These are phyloP conservation scores for Sporothrix variecibatus DNA, from an alignment of 2,329 filamentous ascomycete species.

Conservation along the genomic window DNA sequence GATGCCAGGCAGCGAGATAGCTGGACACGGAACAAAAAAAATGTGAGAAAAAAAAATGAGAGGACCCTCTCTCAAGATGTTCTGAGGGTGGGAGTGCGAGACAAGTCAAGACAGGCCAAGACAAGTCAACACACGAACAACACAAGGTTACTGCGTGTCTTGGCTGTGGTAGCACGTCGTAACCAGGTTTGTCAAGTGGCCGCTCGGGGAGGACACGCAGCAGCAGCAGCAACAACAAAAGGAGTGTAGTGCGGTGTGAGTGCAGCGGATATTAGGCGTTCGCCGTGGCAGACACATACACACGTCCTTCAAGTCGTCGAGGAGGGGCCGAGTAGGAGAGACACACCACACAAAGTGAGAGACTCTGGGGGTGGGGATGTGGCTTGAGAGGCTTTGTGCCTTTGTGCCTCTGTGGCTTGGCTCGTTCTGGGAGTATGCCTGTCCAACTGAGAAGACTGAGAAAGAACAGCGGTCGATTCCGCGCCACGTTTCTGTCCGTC, in stretches of 20 bases:
- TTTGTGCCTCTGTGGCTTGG: neutral
- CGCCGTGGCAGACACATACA: neutral
- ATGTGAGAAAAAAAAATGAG: neutral
- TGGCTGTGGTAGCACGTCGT: conserved; percentile 18
- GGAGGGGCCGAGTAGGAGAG: neutral
- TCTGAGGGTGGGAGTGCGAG: neutral
- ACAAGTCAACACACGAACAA: conserved; percentile 1
- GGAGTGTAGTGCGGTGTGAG: neutral
- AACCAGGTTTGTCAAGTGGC: conserved; percentile 11
- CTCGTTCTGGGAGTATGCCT: conserved; percentile 3
- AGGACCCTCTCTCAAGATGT: neutral
- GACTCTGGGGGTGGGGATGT: neutral
- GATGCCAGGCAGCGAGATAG: neutral
- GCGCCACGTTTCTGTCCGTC: conserved; percentile 12
- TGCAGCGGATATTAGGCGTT: neutral
- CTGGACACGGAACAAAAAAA: neutral
- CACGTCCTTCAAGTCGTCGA: neutral
- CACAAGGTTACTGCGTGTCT: conserved; percentile 22
- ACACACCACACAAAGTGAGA: neutral
- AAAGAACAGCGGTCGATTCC: neutral
- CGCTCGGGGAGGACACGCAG: conserved; percentile 18
- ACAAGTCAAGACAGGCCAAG: neutral
- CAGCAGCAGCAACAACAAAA: neutral
- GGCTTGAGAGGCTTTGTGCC: neutral
- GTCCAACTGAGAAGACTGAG: neutral